phyloP scores from a whole-genome alignment of 2,329 filamentous ascomycete species.

The Paraconiothyrium sp. region DNA sequence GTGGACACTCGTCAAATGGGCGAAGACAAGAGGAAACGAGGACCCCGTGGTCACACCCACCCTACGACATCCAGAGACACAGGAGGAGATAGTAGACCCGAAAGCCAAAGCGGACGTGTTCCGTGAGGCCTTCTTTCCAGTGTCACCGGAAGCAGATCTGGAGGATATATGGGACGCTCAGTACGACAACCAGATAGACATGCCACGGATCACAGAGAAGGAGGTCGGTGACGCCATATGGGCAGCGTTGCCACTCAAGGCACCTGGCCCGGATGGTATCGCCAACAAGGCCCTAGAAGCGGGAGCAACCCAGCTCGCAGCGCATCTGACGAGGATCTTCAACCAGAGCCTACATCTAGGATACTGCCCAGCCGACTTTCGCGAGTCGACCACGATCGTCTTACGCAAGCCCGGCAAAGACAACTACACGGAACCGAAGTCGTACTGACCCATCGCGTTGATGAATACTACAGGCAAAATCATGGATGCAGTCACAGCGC shows the following conservation, averaged over 20 bases:
- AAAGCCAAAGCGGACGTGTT: conserved; percentile 23
- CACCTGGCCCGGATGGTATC: too few species aligned
- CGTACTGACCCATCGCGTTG: conserved; percentile 31
- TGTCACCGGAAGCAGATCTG: conserved; percentile 24
- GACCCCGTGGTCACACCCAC: too few species aligned
- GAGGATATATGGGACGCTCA: conserved; percentile 25
- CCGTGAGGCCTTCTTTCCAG: conserved; percentile 31
- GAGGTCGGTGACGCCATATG: too few species aligned
- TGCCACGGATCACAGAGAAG: conserved; percentile 15
- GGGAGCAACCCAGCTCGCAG: conserved; percentile 9
- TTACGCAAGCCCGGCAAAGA: conserved; percentile 39
- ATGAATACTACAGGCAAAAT: conserved; percentile 41
- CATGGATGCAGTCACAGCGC: conserved; percentile 37
- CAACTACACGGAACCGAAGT: conserved; percentile 37
- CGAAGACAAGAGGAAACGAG: too few species aligned
- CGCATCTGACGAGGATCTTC: conserved; percentile 23
- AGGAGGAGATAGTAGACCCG: neutral
- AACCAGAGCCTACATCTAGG: conserved; percentile 27
- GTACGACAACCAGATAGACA: conserved; percentile 27
- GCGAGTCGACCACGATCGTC: conserved; percentile 31
- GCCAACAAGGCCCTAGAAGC: conserved; percentile 25
- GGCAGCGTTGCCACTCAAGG: too few species aligned
- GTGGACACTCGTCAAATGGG: too few species aligned
- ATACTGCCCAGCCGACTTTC: conserved; percentile 30
- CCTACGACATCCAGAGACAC: too few species aligned